Evolutionary conservation across 768 basidiomycete genomes (phyloP).

Genomic region (Suillus brevipes): DNA sequence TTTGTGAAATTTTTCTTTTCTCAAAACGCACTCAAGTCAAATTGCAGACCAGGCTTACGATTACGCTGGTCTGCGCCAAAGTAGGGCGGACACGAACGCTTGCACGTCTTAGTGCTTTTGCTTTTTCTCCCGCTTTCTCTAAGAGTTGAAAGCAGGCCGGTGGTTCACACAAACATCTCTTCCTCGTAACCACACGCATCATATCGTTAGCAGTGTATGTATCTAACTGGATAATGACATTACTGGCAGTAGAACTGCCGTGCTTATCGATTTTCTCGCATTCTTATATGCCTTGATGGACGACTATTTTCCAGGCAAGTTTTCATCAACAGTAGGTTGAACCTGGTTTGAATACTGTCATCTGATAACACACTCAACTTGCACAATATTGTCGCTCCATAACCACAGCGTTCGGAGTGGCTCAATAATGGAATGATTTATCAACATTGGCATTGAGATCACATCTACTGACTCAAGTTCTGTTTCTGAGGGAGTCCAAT

Average conservation of each 20-base stretch:
- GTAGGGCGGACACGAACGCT: constrained; percentile 31
- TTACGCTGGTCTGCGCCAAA: constrained; percentile 35
- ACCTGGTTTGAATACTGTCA: too few relatives aligned
- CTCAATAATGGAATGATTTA: neutral
- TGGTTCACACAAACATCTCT: constrained; percentile 28
- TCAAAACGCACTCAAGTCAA: constrained; percentile 36
- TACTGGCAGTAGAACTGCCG: neutral
- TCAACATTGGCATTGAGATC: neutral
- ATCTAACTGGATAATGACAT: neutral
- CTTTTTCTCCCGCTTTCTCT: constrained; percentile 22
- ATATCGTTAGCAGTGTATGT: neutral
- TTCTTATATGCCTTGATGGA: neutral
- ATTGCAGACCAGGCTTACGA: constrained; percentile 26
- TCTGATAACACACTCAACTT: too few relatives aligned
- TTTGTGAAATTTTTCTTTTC: constrained; percentile 1
- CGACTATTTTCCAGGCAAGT: neutral
- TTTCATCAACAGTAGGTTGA: neutral
- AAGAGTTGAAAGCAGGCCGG: constrained; percentile 29
- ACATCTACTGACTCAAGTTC: neutral
- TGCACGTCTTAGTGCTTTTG: constrained; percentile 32
- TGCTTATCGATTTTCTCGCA: neutral
- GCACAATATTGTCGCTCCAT: too few relatives aligned
- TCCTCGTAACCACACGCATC: neutral
- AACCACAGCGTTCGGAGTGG: too few relatives aligned
- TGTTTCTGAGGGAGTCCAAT: neutral